Base-by-base conservation (phyloP, 345 rosid species). In the Salix koriyanagi region DNA sequence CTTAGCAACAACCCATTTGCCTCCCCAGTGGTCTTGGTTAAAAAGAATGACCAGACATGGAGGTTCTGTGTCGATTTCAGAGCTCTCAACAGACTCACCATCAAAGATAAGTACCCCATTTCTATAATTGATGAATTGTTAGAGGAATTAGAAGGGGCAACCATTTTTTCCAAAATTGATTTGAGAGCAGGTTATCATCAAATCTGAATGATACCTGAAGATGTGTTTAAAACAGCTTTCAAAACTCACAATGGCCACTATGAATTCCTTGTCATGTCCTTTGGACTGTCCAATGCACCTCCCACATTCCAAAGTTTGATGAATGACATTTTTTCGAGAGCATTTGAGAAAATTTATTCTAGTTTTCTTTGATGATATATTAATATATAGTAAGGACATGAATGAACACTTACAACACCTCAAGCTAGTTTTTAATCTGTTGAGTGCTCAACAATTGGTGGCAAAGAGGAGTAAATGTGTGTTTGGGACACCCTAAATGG, bases 401-500 rank as follows among this genome's bases (percentile, higher is more conserved):
- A 14, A 0, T 0, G 16, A 30, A 1, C 44, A 71, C 2, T 4
- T 71, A 11, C 3, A 30, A 0, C 74, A 71, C 8, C 7, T 71
- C 0, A 21, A 12, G n/a, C 1, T 5, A 0, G 74, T 52, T 7
- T 28, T 71, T 30, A 1, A 18, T 2, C 0, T 52, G 6, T 7
- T 52, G 1, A 0, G 9, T 2, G 2, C 36, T 25, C 2, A 60
- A 0, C 1, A 7, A 23, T 1, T 60, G 8, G 7, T 60, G 1
- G 60, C 5, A 12, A 70, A 70, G 7, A 0, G 0, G 1, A 11
- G 1, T 0, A 70, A 48, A 28, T 70, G 15, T 26, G 2, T 1
- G 0, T 70, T 70, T 5, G 28, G 4, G 0, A 9, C 6, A 25
- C 0, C 0, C 0, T 0, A 44, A 4, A 46, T 70, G 0, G 73